phyloP scores from a whole-genome alignment of 495 filamentous ascomycete species.

The Penicillium arizonense region DNA sequence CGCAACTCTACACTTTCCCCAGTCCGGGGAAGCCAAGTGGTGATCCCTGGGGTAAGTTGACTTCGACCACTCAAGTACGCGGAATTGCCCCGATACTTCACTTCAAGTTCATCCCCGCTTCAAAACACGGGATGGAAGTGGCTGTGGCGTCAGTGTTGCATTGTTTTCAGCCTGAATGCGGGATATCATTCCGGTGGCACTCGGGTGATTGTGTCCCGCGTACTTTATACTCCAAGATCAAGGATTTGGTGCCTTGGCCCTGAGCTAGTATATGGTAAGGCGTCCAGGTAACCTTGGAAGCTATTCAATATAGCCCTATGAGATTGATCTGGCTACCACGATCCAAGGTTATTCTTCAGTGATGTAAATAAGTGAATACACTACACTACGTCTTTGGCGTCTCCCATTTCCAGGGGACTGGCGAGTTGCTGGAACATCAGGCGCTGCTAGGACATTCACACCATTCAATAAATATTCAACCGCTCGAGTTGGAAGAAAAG shows the following conservation, averaged over 20 bases:
- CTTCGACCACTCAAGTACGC: not conserved
- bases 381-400: too few species aligned
- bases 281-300: too few species aligned
- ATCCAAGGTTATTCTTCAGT: too few species aligned
- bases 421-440: too few species aligned
- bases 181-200: slow-evolving; percentile 2
- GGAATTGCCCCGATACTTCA: not conserved
- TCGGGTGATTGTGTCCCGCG: not conserved
- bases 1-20: slow-evolving; percentile 8
- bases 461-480: too few species aligned
- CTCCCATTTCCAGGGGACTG: too few species aligned
- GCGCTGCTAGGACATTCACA: too few species aligned
- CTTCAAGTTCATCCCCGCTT: not conserved
- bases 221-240: not conserved
- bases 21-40: not conserved
- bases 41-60: slow-evolving; percentile 2
- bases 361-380: too few species aligned
- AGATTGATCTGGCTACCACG: too few species aligned
- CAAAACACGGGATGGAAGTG: not conserved
- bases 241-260: too few species aligned
- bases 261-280: too few species aligned
- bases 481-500: not conserved
- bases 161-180: not conserved
- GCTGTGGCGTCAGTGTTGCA: slow-evolving; percentile 7
- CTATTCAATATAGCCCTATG: too few species aligned